phyloP scores from a whole-genome alignment of 805 yeast genomes.

The Pichia exigua region DNA sequence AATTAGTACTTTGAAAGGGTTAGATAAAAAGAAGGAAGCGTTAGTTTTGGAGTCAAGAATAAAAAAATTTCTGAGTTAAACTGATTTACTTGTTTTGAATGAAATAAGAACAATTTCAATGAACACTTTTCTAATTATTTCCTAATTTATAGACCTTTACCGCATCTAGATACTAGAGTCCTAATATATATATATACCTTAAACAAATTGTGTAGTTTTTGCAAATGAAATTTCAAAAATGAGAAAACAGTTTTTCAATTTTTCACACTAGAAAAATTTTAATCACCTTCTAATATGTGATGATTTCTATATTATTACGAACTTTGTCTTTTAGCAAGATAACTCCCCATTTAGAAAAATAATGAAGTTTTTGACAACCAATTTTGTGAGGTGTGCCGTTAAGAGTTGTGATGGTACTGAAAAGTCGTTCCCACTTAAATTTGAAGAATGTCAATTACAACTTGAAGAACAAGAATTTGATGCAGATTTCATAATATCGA shows the following conservation, averaged over 20 bases:
- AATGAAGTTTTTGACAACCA: constrained; percentile 94
- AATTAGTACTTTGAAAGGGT: background rate
- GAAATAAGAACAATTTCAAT: too few relatives aligned
- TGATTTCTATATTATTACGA: too few relatives aligned
- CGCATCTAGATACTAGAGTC: background rate
- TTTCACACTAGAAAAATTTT: background rate
- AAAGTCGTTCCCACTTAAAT: constrained; percentile 75
- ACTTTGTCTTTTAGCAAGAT: background rate
- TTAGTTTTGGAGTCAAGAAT: background rate
- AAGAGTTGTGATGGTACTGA: constrained; percentile 67
- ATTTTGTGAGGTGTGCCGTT: constrained; percentile 91
- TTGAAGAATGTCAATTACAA: constrained; percentile 57
- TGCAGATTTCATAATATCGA: constrained; percentile 67
- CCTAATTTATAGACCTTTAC: background rate
- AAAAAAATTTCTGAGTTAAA: background rate
- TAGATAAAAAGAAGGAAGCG: constrained; percentile 1
- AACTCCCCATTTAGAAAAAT: background rate
- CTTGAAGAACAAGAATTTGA: constrained; percentile 77
- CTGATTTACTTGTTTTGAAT: background rate
- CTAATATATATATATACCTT: too few relatives aligned
- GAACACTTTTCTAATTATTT: background rate
- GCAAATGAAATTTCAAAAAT: background rate
- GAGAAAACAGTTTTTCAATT: background rate
- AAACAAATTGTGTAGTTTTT: too few relatives aligned
- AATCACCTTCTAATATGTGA: too few relatives aligned